These are phyloP conservation scores for Hibiscus tridactylites DNA, from an alignment of 345 rosid genomes.

Conservation along the genomic window DNA sequence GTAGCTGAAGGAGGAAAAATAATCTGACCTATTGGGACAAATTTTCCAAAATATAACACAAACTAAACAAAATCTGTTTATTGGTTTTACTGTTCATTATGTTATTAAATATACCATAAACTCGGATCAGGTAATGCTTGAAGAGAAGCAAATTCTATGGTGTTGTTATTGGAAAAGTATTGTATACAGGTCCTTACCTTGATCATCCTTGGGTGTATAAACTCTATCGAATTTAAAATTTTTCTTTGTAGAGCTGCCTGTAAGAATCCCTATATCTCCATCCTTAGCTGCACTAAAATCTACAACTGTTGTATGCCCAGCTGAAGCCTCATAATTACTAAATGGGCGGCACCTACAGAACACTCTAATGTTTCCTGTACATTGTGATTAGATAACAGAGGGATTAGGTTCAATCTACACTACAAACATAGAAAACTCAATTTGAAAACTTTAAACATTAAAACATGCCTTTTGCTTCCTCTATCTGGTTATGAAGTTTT, in stretches of 20 bases:
- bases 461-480: slow-evolving; percentile 33
- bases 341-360: slow-evolving; percentile 47
- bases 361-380: slow-evolving; percentile 42
- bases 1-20: neutral
- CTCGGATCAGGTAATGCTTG: neutral
- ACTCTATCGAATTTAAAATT: slow-evolving; percentile 38
- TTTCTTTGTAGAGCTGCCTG: slow-evolving; percentile 29
- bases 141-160: neutral
- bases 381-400: neutral
- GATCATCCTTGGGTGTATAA: slow-evolving; percentile 38
- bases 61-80: neutral
- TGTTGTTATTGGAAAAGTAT: neutral
- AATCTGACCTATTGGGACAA: neutral
- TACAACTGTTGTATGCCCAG: slow-evolving; percentile 25
- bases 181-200: slow-evolving; percentile 22
- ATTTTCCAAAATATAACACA: neutral
- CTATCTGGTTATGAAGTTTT: slow-evolving; percentile 39
- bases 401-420: slow-evolving; percentile 1
- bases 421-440: neutral
- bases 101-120: neutral
- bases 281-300: slow-evolving; percentile 42
- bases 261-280: slow-evolving; percentile 36
- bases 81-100: neutral
- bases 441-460: slow-evolving; percentile 2
- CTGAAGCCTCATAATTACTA: slow-evolving; percentile 27